Evolutionary conservation across 495 filamentous ascomycete genomes (phyloP).

Genomic region (Paragyromitra xinjiangensis): DNA sequence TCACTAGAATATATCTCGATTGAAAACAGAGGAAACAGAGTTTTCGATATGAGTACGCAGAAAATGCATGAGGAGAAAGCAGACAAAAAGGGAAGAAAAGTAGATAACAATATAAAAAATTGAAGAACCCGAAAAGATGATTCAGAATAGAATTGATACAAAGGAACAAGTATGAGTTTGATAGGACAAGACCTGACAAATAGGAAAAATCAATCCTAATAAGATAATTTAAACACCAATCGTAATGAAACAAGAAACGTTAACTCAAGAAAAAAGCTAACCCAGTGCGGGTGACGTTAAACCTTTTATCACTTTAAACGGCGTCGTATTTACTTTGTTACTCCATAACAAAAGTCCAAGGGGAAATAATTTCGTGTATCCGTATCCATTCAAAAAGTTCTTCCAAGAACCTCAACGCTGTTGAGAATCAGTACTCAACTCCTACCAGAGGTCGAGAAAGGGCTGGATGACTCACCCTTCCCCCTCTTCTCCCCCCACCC

Average conservation of each 20-base stretch:
- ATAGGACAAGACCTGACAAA: conserved; percentile 12
- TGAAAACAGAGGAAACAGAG: conserved; percentile 12
- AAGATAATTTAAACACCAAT: conserved; percentile 32
- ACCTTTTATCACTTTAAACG: conserved; percentile 32
- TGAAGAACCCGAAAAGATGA: conserved; percentile 19
- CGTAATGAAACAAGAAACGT: conserved; percentile 38
- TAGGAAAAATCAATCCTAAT: conserved; percentile 21
- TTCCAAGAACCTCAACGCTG: conserved; percentile 39
- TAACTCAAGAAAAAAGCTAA: conserved; percentile 18
- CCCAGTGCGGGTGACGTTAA: conserved; percentile 22
- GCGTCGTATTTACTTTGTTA: conserved; percentile 50
- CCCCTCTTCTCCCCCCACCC: conserved; percentile 52
- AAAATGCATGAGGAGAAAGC: conserved; percentile 12
- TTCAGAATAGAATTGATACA: conserved; percentile 26
- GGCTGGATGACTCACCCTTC: conserved; percentile 56
- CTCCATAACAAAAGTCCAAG: conserved; percentile 46
- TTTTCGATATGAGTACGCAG: background rate
- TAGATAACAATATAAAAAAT: conserved; percentile 48
- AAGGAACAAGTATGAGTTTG: conserved; percentile 23
- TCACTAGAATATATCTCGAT: conserved; percentile 31
- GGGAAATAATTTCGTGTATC: conserved; percentile 25
- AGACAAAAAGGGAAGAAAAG: conserved; percentile 16
- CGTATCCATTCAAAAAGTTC: conserved; percentile 24
- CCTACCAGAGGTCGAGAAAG: conserved; percentile 51
- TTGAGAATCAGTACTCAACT: conserved; percentile 52